These are phyloP conservation scores for Amanita muscaria DNA, from an alignment of 768 basidiomycete genomes.

Conservation along the genomic window DNA sequence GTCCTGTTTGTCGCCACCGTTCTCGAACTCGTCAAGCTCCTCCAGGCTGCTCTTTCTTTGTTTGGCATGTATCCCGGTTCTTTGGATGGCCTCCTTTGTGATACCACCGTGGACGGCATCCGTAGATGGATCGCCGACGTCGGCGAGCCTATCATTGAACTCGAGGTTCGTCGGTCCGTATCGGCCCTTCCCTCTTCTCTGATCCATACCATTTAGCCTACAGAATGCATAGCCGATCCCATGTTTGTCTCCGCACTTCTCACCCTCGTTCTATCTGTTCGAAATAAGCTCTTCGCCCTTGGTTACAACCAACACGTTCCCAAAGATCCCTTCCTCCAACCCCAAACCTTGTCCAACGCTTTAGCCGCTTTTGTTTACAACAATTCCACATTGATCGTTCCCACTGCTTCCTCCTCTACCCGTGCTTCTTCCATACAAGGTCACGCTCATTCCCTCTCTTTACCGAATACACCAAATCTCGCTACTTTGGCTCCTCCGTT, in stretches of 20 bases:
- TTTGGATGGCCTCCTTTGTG: conserved; percentile 69
- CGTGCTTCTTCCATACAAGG: conserved; percentile 1
- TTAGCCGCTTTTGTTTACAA: conserved; percentile 30
- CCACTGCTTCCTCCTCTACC: conserved; percentile 15
- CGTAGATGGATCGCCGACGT: conserved; percentile 58
- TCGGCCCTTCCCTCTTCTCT: conserved; percentile 1
- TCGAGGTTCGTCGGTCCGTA: conserved; percentile 41
- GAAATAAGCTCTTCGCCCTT: conserved; percentile 62
- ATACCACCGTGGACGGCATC: conserved; percentile 66
- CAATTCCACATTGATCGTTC: conserved; percentile 14
- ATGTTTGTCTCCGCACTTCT: conserved; percentile 61
- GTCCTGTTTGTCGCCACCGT: conserved; percentile 54
- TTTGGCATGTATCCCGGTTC: conserved; percentile 51
- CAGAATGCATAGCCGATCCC: conserved; percentile 69
- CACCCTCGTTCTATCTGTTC: conserved; percentile 54
- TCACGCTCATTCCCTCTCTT: conserved; percentile 10
- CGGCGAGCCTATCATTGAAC: conserved; percentile 48
- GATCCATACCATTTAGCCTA: conserved; percentile 33
- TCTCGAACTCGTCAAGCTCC: conserved; percentile 65
- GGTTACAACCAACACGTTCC: conserved; percentile 41
- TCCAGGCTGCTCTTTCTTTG: conserved; percentile 62
- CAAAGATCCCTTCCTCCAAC: conserved; percentile 74
- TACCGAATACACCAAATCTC: conserved; percentile 8
- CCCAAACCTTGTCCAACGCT: conserved; percentile 44
- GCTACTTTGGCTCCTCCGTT: conserved; percentile 8